Percentiles rank a stretch among this genome's conserved stretches.
Evolutionary conservation across 352 stramenopile species (phyloP).

Genomic region (Globisporangium mamillatum): DNA sequence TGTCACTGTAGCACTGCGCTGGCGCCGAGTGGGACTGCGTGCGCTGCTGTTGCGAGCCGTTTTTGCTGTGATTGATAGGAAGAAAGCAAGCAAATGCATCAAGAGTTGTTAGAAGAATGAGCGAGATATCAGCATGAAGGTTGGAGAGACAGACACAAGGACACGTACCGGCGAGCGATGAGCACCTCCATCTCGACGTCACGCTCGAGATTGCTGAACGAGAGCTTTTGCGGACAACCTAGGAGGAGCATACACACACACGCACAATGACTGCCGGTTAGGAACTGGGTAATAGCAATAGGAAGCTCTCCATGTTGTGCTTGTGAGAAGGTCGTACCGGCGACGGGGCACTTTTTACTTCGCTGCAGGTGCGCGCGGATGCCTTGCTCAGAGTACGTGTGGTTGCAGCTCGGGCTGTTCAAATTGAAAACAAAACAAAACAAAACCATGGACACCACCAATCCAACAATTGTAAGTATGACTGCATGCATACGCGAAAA

Average conservation of each 20-base stretch:
- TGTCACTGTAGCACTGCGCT: constrained; percentile 33
- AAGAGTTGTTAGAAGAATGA: too few species aligned
- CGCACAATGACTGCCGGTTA: too few species aligned
- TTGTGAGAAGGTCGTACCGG: constrained; percentile 28
- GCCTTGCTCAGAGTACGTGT: constrained; percentile 81
- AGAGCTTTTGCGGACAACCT: constrained; percentile 72
- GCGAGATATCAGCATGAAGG: background rate
- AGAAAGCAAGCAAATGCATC: background rate
- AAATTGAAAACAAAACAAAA: background rate
- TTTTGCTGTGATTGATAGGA: constrained; percentile 23
- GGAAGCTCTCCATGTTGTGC: background rate
- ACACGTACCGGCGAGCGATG: constrained; percentile 47
- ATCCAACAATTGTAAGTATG: background rate
- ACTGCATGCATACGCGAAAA: background rate
- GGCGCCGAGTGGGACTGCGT: constrained; percentile 8
- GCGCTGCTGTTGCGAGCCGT: constrained; percentile 17
- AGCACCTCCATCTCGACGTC: constrained; percentile 88
- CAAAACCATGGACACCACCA: background rate
- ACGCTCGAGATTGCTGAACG: constrained; percentile 60
- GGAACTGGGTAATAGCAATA: background rate
- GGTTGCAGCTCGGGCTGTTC: constrained; percentile 58
- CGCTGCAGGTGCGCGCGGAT: constrained; percentile 70
- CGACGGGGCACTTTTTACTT: constrained; percentile 76
- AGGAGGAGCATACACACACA: too few species aligned
- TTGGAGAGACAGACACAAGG: background rate